A percentile compares a stretch with the other conserved stretches of the same genome.
phyloP scores from a whole-genome alignment of 495 filamentous ascomycete species.

The Lepraria neglecta region DNA sequence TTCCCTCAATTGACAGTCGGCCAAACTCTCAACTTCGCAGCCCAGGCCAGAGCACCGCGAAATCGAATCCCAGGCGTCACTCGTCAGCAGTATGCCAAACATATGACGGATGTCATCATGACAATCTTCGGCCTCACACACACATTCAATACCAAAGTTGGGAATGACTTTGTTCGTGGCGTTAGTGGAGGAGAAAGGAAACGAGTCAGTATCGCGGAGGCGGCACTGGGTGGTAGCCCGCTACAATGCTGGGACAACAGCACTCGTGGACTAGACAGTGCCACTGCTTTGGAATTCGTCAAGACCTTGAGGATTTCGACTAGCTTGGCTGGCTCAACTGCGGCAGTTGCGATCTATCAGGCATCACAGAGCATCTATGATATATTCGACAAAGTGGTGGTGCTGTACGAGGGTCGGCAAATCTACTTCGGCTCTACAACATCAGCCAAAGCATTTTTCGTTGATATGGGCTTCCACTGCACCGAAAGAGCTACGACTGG shows the following conservation, averaged over 20 bases:
- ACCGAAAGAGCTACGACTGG: slow-evolving; percentile 66
- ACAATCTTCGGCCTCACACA: slow-evolving; percentile 71
- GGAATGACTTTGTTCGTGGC: slow-evolving; percentile 73
- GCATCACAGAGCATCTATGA: slow-evolving; percentile 72
- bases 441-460: slow-evolving; percentile 62
- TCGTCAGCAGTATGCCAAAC: slow-evolving; percentile 52
- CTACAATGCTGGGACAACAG: slow-evolving; percentile 84
- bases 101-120: slow-evolving; percentile 72
- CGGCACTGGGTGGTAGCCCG: slow-evolving; percentile 55
- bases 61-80: slow-evolving; percentile 55
- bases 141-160: slow-evolving; percentile 69
- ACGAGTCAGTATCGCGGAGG: slow-evolving; percentile 75
- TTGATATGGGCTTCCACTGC: slow-evolving; percentile 68
- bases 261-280: slow-evolving; percentile 72
- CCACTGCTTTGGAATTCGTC: slow-evolving; percentile 76
- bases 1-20: slow-evolving; percentile 77
- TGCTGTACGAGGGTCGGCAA: slow-evolving; percentile 76
- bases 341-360: slow-evolving; percentile 79
- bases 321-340: slow-evolving; percentile 57
- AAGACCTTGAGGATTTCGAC: slow-evolving; percentile 61
- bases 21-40: slow-evolving; percentile 74
- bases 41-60: slow-evolving; percentile 57
- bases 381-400: slow-evolving; percentile 68
- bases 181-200: slow-evolving; percentile 79
- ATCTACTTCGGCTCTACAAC: slow-evolving; percentile 68